A percentile compares a stretch with the other conserved stretches of the same genome.
Conservation (phyloP, 257 asterid species). For the Solanum chilense region DNA sequence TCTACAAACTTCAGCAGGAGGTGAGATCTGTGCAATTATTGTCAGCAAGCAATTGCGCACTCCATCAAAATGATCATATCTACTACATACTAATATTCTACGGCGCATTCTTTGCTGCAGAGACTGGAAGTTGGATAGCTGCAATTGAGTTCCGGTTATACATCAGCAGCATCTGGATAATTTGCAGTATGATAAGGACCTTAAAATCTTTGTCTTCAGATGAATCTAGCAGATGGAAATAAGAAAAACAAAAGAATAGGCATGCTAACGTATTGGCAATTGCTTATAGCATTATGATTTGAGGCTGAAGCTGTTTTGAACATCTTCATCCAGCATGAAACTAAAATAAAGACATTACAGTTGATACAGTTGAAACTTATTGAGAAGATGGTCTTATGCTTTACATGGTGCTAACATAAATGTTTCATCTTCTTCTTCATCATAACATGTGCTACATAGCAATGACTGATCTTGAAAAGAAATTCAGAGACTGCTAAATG, state of each 20-base stretch:
- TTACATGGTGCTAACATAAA: neutral
- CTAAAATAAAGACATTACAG: neutral
- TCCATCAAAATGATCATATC: neutral
- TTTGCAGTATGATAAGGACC: neutral
- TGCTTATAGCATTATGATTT: neutral
- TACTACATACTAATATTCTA: neutral
- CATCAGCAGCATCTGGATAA: neutral
- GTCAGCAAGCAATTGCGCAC: neutral
- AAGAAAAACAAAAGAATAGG: neutral
- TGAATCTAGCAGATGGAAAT: neutral
- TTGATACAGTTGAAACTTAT: neutral
- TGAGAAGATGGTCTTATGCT: neutral
- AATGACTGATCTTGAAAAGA: neutral
- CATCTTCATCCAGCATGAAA: neutral
- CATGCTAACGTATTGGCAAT: neutral
- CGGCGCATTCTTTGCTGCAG: neutral
- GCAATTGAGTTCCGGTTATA: neutral
- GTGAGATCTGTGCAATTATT: neutral
- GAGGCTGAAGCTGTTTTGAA: neutral
- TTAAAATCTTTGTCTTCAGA: neutral
- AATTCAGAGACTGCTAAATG: neutral
- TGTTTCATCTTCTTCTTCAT: neutral
- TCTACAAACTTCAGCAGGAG: neutral
- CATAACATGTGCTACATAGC: neutral
- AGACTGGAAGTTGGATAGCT: neutral